Evolutionary conservation across 2,329 filamentous ascomycete species (phyloP), one percentile per base, ranked within the genome.

Genomic region (Ascosphaera aggregata): DNA sequence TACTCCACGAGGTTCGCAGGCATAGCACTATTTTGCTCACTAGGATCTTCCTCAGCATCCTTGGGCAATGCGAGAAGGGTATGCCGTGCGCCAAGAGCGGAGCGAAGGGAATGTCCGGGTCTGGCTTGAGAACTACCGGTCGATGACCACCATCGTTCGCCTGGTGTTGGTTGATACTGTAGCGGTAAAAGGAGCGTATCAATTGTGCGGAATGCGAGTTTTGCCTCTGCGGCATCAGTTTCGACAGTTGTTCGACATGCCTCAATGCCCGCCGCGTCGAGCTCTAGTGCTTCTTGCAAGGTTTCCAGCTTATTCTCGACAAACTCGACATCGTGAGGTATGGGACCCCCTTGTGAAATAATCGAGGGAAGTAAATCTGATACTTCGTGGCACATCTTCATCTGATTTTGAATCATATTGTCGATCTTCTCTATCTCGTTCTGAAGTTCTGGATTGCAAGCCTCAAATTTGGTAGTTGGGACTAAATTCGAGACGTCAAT

Each of bases 391-490:
- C 77, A 76, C 42, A 62, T 56, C 42, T 69, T 67, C 50, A 92
- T 84, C 52, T 89, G 82, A 40, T 69, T 67, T 48, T 81, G 71
- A 48, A 98, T 86, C 45, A 76, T 72, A 42, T 71, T 69, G 56
- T 98, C 86, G 45, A 92, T 72, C 8, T 66, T 60, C 44, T 80
- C 72, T 44, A 98, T 79, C 46, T 81, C 63, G 44, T 73, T 71
- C 51, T 92, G 82, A 13, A 93, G 64, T 20, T 80, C 73, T 46
- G 86, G 78, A 43, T 80, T 73, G 19, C 93, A 74, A 55, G 93
- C 86, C 52, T 84, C 81, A 62, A 89, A 94, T 44, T 89, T 80
- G 2, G 84, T 93, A 0, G 85, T 92, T 13, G 79, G 77, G 39
- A 82, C 73, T 43, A 95, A 64, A 51, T 80, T 80, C 48, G 71